Base-by-base conservation (phyloP, 371 early-diverging fungal genomes). In the Catenaria anguillulae region DNA sequence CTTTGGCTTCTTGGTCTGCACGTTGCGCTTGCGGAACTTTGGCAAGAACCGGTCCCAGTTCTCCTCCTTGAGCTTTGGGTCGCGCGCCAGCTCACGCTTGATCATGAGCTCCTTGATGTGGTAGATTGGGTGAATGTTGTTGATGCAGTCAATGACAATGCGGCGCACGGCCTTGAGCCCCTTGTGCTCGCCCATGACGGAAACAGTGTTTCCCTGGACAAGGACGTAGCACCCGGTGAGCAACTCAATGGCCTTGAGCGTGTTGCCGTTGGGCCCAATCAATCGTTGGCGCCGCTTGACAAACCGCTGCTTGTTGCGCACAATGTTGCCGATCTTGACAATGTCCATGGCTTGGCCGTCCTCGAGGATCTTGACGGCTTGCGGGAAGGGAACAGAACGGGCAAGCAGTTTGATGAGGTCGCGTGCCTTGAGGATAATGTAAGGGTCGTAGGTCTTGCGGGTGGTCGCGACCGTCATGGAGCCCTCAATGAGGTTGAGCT, bases 31-130 rank as follows among this genome's bases (percentile, higher is more conserved):
- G 71, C 93, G 93, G 82, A 97, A 94, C 64, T 95, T 81, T 12
- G 99, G 99, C 58, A 99, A 76, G 77, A 97, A 99, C 58, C 98
- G 80, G 63, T 97, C 97, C 99, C 99, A 99, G 26, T 86, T 86
- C 72, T 98, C 99, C 43, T 85, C 81, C 46, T 91, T 90, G 64
- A 97, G 78, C 62, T 88, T 90, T 1, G 90, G 89, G 75, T 99
- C 99, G 70, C 95, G 95, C 36, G 90, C 91, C 36, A 99, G 76
- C 70, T 99, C 98, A 60, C 94, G 85, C 67, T 94, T 93, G 70
- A 98, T 94, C 96, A 99, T 98, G 46, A 99, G 74, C 75, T 93
- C 92, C 87, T 99, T 99, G 74, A 99, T 97, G 71, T 98, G 93
- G 75, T 98, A 99, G 65, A 99, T 93, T 23, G 99, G 99, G 72